These are phyloP conservation scores for Hypoxylon subgilvum DNA, from an alignment of 495 filamentous ascomycete species.

Conservation along the genomic window DNA sequence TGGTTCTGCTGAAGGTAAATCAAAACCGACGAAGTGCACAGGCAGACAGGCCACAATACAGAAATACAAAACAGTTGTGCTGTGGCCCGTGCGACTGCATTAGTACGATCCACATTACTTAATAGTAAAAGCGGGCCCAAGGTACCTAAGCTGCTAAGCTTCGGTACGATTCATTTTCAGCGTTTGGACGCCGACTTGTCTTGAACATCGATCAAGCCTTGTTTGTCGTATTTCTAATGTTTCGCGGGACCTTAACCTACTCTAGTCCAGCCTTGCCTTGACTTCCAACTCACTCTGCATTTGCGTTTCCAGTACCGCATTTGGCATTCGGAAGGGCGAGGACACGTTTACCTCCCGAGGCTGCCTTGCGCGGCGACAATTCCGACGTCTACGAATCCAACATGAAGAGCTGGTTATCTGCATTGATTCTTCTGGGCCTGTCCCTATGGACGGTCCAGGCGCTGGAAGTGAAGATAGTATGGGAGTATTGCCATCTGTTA, in stretches of 20 bases:
- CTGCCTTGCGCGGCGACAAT: slow-evolving; percentile 40
- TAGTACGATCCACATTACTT: too few relatives aligned
- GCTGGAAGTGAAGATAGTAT: slow-evolving; percentile 65
- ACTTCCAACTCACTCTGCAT: neutral
- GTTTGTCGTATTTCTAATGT: slow-evolving; percentile 8
- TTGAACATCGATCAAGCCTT: neutral
- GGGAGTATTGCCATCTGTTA: neutral
- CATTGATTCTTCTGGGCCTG: slow-evolving; percentile 53
- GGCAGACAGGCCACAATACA: too few relatives aligned
- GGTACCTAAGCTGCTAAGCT: too few relatives aligned
- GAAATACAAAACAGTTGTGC: too few relatives aligned
- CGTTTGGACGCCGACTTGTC: neutral
- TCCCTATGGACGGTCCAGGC: slow-evolving; percentile 65
- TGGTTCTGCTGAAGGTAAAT: too few relatives aligned
- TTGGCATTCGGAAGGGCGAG: slow-evolving; percentile 13
- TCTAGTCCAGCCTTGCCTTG: neutral
- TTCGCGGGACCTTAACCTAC: slow-evolving; percentile 1
- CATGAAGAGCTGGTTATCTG: slow-evolving; percentile 52
- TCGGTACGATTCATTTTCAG: neutral
- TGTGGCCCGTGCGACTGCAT: too few relatives aligned
- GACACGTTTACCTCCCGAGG: slow-evolving; percentile 34
- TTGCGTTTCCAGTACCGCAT: slow-evolving; percentile 4
- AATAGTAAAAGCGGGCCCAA: too few relatives aligned
- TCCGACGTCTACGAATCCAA: slow-evolving; percentile 26
- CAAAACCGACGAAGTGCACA: too few relatives aligned